phyloP scores from a whole-genome alignment of 2,329 filamentous ascomycete genomes.

The Triangularia verruculosa region DNA sequence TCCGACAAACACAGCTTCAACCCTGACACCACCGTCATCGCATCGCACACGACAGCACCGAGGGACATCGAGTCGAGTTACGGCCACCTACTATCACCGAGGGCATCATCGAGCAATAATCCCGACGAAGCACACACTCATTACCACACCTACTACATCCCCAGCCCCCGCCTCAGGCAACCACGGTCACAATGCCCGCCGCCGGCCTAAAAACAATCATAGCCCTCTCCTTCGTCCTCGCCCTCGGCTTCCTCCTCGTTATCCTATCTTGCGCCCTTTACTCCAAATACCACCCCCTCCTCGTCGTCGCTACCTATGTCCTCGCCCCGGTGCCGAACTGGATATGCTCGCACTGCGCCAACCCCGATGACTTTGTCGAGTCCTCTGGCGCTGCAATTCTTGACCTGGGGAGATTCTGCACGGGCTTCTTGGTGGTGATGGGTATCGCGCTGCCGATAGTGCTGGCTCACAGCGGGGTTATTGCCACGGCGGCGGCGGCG shows the following conservation, averaged over 20 bases:
- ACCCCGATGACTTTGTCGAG: constrained; percentile 92
- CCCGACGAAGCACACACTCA: background rate
- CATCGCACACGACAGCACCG: background rate
- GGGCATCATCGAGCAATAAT: background rate
- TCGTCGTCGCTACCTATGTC: constrained; percentile 94
- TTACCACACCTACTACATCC: background rate
- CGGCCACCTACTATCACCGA: background rate
- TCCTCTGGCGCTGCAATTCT: constrained; percentile 80
- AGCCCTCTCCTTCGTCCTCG: constrained; percentile 96
- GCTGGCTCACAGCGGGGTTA: constrained; percentile 82
- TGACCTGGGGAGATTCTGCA: constrained; percentile 90
- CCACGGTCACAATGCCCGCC: constrained; percentile 56
- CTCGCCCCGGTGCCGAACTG: constrained; percentile 94
- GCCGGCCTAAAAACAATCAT: constrained; percentile 99
- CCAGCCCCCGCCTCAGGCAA: background rate
- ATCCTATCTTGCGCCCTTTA: constrained; percentile 96
- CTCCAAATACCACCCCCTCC: constrained; percentile 89
- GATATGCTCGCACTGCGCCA: constrained; percentile 84
- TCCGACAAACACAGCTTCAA: constrained; percentile 17
- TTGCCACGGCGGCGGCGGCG: constrained; percentile 79
- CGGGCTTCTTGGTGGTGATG: constrained; percentile 95
- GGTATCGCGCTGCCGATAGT: constrained; percentile 88
- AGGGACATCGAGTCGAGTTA: background rate
- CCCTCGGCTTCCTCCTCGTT: constrained; percentile 96
- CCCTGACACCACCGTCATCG: background rate